Conservation (phyloP, 2,329 filamentous ascomycete genomes). For the Nannizziopsis barbatae region DNA sequence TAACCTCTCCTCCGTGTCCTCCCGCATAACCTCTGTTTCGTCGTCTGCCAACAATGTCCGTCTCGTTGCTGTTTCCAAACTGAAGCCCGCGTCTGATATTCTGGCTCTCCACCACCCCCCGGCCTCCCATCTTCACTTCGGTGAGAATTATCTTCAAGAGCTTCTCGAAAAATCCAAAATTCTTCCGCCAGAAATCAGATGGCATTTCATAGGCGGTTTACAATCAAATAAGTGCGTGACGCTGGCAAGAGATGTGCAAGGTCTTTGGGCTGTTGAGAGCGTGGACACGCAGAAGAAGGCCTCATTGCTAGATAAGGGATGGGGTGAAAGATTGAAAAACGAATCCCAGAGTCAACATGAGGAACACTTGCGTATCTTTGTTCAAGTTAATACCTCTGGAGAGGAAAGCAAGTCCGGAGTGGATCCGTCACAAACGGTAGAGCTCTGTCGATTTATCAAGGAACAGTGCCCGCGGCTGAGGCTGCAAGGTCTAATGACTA, state of each 20-base stretch:
- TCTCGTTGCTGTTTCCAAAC: constrained; percentile 88
- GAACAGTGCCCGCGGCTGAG: constrained; percentile 61
- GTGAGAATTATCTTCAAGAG: constrained; percentile 93
- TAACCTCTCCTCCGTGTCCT: constrained; percentile 51
- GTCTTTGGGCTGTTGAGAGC: constrained; percentile 83
- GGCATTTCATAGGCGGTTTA: constrained; percentile 94
- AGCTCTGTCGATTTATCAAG: constrained; percentile 58
- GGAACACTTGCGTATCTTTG: constrained; percentile 56
- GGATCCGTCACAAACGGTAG: constrained; percentile 51
- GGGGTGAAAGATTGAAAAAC: constrained; percentile 43
- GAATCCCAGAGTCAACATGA: constrained; percentile 20
- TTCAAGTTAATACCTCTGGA: constrained; percentile 92
- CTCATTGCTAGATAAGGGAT: constrained; percentile 63
- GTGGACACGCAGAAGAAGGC: constrained; percentile 86
- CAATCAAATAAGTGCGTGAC: constrained; percentile 90
- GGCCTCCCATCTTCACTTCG: constrained; percentile 63
- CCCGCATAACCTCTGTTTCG: constrained; percentile 44
- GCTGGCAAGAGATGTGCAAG: constrained; percentile 69
- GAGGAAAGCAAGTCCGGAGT: constrained; percentile 79
- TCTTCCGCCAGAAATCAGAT: constrained; percentile 62
- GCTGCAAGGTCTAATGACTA: constrained; percentile 86
- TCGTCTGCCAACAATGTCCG: constrained; percentile 35
- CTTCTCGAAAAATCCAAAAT: constrained; percentile 72
- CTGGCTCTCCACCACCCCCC: constrained; percentile 61
- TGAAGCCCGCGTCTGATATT: constrained; percentile 88